phyloP scores from a whole-genome alignment of 2,329 filamentous ascomycete genomes.

The Cryphonectria naterciae region DNA sequence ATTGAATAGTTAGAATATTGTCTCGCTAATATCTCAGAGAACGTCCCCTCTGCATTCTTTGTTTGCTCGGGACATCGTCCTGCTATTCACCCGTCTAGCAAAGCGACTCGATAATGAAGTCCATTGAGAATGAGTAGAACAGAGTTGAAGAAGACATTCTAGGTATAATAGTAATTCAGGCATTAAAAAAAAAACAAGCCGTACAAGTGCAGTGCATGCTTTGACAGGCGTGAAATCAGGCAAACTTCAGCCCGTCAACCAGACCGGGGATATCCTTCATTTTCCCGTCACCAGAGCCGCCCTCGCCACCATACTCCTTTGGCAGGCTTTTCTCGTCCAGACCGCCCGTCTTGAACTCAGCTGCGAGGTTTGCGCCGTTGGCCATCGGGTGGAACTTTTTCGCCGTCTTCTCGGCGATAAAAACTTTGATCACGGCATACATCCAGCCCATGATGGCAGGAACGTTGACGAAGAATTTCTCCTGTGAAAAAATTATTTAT shows the following conservation, averaged over 20 bases:
- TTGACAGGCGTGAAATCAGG: slow-evolving; percentile 3
- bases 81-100: neutral
- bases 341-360: slow-evolving; percentile 59
- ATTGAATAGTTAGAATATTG: too few species aligned
- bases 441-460: slow-evolving; percentile 90
- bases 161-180: neutral
- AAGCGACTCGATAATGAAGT: neutral
- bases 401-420: slow-evolving; percentile 73
- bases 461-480: slow-evolving; percentile 97
- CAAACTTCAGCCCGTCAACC: slow-evolving; percentile 26
- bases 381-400: slow-evolving; percentile 77
- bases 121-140: neutral
- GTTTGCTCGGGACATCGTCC: too few species aligned
- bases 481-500: slow-evolving; percentile 31
- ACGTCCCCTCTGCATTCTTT: too few species aligned
- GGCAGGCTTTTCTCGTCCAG: slow-evolving; percentile 68
- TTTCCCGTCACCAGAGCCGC: slow-evolving; percentile 35
- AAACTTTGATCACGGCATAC: slow-evolving; percentile 74
- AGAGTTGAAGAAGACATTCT: neutral
- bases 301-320: slow-evolving; percentile 78
- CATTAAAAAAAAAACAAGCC: neutral
- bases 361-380: slow-evolving; percentile 71
- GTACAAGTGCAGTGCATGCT: neutral
- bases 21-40: neutral
- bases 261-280: slow-evolving; percentile 27